Evolutionary conservation across 345 rosid species (phyloP), one percentile per base, ranked within the genome.

Genomic region (Brassica nigra): DNA sequence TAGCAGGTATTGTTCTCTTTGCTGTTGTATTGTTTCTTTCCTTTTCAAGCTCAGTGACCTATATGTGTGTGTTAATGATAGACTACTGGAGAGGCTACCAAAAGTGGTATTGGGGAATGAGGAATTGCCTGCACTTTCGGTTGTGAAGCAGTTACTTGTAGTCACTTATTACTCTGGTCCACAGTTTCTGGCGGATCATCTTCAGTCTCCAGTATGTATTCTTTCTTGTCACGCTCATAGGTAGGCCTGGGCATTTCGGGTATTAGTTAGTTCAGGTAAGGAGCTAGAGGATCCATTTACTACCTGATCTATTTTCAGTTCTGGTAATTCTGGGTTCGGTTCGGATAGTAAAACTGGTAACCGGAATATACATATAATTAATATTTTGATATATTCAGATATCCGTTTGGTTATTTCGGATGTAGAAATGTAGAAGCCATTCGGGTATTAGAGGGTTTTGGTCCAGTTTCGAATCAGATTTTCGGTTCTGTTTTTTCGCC

Each of bases 71-170:
- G 61, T 65, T 70, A 65, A 39, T 55, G 74, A 71, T 76, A 95
- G 99, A 88, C 87, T 93, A 54, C 75, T 89, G 75, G 97, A 91
- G 81, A 91, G 85, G 91, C 96, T 95, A 75, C 99, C 98, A 36
- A 89, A 89, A 83, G 88, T 86, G 70, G 87, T 93, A 78, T 89
- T 95, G 67, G 88, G 87, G 66, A 88, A 83, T 82, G 92, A 91
- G 71, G 97, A 95, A 68, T 77, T 89, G 47, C 77, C 85, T 80
- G 92, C 94, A 61, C 84, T 88, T 54, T 86, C 94, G 31, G 88
- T 87, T 84, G 96, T 88, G 71, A 90, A 85, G 84, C 85, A 95
- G 76, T 87, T 95, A 80, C 90, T 95, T 73, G 94, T 86, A 8
- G 81, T 93, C 70, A 76, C 89, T 70, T 95, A 93, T 70, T 91